Conservation (phyloP, 208 protist genomes). For the Leishmania guyanensis region DNA sequence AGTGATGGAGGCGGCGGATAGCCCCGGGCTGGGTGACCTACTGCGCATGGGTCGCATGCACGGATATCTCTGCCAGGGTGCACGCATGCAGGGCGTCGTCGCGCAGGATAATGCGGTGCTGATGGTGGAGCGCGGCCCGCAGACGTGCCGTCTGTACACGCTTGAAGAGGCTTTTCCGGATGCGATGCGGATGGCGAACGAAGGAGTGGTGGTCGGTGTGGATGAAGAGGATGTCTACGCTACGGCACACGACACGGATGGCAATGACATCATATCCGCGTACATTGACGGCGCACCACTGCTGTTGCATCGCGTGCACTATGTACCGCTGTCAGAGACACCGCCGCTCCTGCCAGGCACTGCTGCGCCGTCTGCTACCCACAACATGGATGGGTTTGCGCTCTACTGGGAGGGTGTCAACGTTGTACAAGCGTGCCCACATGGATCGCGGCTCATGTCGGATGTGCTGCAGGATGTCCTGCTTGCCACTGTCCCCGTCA, state of each 20-base stretch:
- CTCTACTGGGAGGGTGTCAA: constrained; percentile 38
- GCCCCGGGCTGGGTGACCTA: constrained; percentile 11
- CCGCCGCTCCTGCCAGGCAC: constrained; percentile 17
- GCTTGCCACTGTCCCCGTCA: constrained; percentile 21
- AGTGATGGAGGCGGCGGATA: constrained; percentile 31
- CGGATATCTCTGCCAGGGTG: constrained; percentile 36
- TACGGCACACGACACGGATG: not conserved
- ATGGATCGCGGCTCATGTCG: constrained; percentile 26
- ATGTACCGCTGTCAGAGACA: constrained; percentile 17
- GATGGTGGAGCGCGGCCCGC: constrained; percentile 28
- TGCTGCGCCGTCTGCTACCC: not conserved
- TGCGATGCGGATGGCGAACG: constrained; percentile 24
- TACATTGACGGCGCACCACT: not conserved
- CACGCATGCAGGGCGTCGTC: constrained; percentile 29
- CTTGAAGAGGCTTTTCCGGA: constrained; percentile 22
- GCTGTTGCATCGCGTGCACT: constrained; percentile 25
- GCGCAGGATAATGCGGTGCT: constrained; percentile 25
- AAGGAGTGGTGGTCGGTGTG: constrained; percentile 32
- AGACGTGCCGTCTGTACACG: constrained; percentile 35
- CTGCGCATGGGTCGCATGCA: constrained; percentile 13
- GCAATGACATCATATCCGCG: not conserved
- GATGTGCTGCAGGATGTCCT: constrained; percentile 40
- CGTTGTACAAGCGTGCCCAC: constrained; percentile 28
- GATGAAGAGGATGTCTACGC: constrained; percentile 29
- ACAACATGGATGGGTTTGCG: constrained; percentile 13